A percentile compares a stretch with the other conserved stretches of the same genome.
These are phyloP conservation scores for Phaffia australis DNA, from an alignment of 768 basidiomycete species.

Conservation along the genomic window DNA sequence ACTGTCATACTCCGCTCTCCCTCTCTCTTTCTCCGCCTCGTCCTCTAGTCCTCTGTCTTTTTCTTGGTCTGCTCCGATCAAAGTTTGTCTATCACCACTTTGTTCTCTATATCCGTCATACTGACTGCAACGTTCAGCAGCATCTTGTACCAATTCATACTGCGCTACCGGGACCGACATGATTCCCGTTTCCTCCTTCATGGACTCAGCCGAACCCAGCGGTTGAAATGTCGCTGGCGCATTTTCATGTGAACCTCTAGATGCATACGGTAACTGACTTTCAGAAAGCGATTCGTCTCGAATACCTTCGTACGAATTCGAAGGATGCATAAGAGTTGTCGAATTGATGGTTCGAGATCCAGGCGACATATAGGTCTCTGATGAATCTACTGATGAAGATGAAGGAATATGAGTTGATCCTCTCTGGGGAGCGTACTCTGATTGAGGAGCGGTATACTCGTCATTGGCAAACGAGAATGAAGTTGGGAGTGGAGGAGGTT, in stretches of 20 bases:
- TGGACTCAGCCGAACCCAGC: too few species aligned
- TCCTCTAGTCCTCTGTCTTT: slow-evolving; percentile 8
- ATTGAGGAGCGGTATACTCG: slow-evolving; percentile 1
- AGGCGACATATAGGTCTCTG: background rate
- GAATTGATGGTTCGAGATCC: too few species aligned
- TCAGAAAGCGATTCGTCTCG: background rate
- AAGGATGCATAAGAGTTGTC: too few species aligned
- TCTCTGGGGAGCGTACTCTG: background rate
- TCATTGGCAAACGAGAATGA: background rate
- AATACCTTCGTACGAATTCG: too few species aligned
- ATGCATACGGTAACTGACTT: slow-evolving; percentile 5
- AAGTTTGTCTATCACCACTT: background rate
- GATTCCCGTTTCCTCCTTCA: background rate
- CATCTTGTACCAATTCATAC: background rate
- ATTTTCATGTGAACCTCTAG: background rate
- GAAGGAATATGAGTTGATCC: background rate
- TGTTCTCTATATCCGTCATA: background rate
- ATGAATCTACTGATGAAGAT: slow-evolving; percentile 3
- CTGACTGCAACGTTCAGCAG: background rate
- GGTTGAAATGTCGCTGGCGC: too few species aligned
- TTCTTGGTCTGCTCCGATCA: background rate
- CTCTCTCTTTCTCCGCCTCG: slow-evolving; percentile 12
- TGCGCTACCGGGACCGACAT: background rate
- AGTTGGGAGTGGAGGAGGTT: slow-evolving; percentile 9
- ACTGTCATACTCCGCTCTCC: slow-evolving; percentile 12